These are phyloP conservation scores for Coelastrella sp. DNA, from an alignment of 139 green algal genomes.

Conservation along the genomic window DNA sequence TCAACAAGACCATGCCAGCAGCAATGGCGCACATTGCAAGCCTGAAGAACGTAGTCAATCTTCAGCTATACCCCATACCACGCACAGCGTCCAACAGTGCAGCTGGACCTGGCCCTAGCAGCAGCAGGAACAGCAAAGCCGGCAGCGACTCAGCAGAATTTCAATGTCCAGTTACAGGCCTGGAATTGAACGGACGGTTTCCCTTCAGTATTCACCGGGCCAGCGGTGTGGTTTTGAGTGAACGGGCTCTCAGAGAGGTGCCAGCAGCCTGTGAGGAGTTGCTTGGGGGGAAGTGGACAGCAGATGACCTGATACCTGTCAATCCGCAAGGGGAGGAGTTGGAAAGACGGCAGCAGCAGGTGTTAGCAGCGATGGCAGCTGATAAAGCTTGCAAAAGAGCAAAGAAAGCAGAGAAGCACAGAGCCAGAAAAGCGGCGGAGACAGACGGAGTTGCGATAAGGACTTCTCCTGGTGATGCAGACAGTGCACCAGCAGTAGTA, in stretches of 20 bases:
- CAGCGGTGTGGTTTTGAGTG: slow-evolving; percentile 80
- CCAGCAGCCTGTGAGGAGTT: slow-evolving; percentile 59
- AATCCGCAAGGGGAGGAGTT: slow-evolving; percentile 71
- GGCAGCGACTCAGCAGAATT: slow-evolving; percentile 57
- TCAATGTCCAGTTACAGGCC: slow-evolving; percentile 80
- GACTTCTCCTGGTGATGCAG: not conserved
- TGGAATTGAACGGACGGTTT: slow-evolving; percentile 75
- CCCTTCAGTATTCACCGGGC: slow-evolving; percentile 37
- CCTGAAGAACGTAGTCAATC: slow-evolving; percentile 73
- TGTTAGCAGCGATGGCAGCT: slow-evolving; percentile 49
- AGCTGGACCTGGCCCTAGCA: slow-evolving; percentile 20
- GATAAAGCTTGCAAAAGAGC: slow-evolving; percentile 49
- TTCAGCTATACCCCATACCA: slow-evolving; percentile 67
- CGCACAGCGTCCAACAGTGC: not conserved
- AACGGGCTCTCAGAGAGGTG: slow-evolving; percentile 85
- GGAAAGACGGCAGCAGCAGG: slow-evolving; percentile 46
- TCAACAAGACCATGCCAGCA: slow-evolving; percentile 78
- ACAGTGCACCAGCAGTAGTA: not conserved
- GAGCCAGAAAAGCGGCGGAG: not conserved
- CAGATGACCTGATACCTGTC: slow-evolving; percentile 65
- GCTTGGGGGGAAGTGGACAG: slow-evolving; percentile 46
- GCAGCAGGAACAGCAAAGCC: not conserved
- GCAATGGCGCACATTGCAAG: slow-evolving; percentile 77
- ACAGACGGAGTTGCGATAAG: not conserved
- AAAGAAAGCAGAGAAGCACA: slow-evolving; percentile 50